Percentiles rank a stretch among this genome's conserved stretches.
Evolutionary conservation across 2,329 filamentous ascomycete genomes (phyloP).

Genomic region (Talaromyces sp.): DNA sequence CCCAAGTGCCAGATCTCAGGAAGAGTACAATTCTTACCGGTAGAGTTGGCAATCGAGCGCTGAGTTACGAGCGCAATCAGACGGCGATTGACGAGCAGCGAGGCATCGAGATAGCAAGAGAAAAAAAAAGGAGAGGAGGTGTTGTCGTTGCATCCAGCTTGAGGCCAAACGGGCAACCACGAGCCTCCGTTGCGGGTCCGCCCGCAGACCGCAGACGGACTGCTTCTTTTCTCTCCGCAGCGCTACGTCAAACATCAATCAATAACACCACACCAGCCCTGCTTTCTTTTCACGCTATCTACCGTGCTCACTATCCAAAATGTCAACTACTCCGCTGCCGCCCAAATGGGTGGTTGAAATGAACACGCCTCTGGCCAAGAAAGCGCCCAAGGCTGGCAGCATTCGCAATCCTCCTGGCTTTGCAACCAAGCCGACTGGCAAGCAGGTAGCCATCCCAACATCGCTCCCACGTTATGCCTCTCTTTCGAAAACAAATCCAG

Average conservation of each 20-base stretch:
- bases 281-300: neutral
- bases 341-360: constrained; percentile 83
- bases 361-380: constrained; percentile 60
- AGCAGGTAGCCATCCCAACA: constrained; percentile 48
- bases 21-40: neutral
- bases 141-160: neutral
- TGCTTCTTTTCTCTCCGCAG: neutral
- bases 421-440: constrained; percentile 44
- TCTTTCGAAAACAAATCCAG: constrained; percentile 18
- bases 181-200: neutral
- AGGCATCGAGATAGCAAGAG: neutral
- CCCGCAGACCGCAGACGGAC: neutral
- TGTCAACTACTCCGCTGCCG: constrained; percentile 38
- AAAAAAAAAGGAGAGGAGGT: neutral
- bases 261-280: neutral
- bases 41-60: neutral
- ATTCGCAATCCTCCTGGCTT: constrained; percentile 86
- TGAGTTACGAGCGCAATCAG: neutral
- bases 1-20: neutral
- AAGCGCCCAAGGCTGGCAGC: constrained; percentile 56
- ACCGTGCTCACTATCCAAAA: constrained; percentile 12
- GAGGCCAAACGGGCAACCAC: neutral
- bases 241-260: neutral
- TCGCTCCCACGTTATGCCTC: neutral
- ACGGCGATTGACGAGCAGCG: neutral